phyloP scores from a whole-genome alignment of 225 moss, liverwort and hornwort genomes.

The Sphagnum contortum region DNA sequence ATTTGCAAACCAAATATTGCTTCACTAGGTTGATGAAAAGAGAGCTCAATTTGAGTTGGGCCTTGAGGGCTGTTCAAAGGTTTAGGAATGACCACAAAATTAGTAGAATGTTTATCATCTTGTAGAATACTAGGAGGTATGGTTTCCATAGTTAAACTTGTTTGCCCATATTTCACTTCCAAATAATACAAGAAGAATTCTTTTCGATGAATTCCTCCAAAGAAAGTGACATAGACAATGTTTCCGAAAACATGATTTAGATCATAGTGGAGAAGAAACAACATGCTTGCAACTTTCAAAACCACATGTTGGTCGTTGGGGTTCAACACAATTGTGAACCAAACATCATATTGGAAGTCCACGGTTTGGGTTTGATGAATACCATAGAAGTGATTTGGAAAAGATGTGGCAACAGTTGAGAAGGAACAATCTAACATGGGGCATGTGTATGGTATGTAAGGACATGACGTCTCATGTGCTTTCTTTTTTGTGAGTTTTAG shows the following conservation, averaged over 20 bases:
- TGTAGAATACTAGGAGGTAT: constrained; percentile 49
- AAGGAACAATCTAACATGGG: constrained; percentile 34
- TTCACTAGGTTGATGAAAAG: constrained; percentile 47
- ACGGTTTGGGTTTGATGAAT: constrained; percentile 32
- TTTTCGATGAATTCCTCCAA: constrained; percentile 31
- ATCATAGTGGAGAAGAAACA: constrained; percentile 61
- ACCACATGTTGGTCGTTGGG: constrained; percentile 39
- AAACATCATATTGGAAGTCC: constrained; percentile 48
- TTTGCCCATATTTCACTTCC: constrained; percentile 48
- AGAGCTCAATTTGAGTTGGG: constrained; percentile 29
- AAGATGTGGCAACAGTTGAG: constrained; percentile 19
- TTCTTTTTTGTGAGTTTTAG: constrained; percentile 47
- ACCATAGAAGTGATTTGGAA: constrained; percentile 44
- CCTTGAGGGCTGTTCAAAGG: constrained; percentile 18
- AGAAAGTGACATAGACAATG: constrained; percentile 56
- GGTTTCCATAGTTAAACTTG: constrained; percentile 44
- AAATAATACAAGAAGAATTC: constrained; percentile 55
- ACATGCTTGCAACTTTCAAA: constrained; percentile 40
- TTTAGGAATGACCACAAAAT: constrained; percentile 52
- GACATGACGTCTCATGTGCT: constrained; percentile 45
- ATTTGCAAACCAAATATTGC: constrained; percentile 43
- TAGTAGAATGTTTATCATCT: constrained; percentile 37
- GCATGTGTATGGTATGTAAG: constrained; percentile 42
- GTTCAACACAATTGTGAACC: constrained; percentile 45
- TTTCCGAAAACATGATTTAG: constrained; percentile 41